Percentiles rank a stretch among this genome's conserved stretches.
These are phyloP conservation scores for Candida suzukii DNA, from an alignment of 805 yeast species.

Conservation along the genomic window DNA sequence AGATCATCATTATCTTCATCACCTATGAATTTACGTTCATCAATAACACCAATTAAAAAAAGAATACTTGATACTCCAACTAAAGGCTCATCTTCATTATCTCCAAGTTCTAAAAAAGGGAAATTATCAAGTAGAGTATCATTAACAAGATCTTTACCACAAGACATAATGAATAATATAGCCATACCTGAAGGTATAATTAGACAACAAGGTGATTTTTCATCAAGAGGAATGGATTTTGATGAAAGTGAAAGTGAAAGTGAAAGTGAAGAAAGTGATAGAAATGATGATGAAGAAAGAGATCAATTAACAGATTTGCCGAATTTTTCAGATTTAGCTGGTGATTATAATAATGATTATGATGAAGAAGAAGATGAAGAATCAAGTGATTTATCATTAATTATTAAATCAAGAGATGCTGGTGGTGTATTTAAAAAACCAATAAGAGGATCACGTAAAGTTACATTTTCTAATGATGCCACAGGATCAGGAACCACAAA, in stretches of 20 bases:
- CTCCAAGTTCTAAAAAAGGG: conserved; percentile 14
- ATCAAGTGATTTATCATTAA: neutral
- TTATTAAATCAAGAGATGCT: neutral
- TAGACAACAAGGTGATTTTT: conserved; percentile 21
- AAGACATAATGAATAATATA: conserved; percentile 19
- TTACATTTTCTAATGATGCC: neutral
- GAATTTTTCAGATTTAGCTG: too few relatives aligned
- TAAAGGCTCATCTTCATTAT: too few relatives aligned
- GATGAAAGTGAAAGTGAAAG: conserved; percentile 2
- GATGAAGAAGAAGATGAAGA: conserved; percentile 7
- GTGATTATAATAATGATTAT: conserved; percentile 3
- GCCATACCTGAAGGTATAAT: conserved; percentile 29
- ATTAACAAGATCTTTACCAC: conserved; percentile 14
- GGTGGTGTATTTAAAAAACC: too few relatives aligned
- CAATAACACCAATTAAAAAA: too few relatives aligned
- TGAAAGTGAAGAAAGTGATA: neutral
- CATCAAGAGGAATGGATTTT: conserved; percentile 6
- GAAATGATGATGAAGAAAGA: neutral
- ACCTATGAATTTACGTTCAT: too few relatives aligned
- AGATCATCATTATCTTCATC: neutral
- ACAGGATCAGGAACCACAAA: neutral
- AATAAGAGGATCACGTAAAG: neutral
- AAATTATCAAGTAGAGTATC: conserved; percentile 19
- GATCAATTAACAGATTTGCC: too few relatives aligned
- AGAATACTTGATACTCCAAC: neutral